Evolutionary conservation across 106 monocot genomes (phyloP).

Genomic region (Acorus calamus): DNA sequence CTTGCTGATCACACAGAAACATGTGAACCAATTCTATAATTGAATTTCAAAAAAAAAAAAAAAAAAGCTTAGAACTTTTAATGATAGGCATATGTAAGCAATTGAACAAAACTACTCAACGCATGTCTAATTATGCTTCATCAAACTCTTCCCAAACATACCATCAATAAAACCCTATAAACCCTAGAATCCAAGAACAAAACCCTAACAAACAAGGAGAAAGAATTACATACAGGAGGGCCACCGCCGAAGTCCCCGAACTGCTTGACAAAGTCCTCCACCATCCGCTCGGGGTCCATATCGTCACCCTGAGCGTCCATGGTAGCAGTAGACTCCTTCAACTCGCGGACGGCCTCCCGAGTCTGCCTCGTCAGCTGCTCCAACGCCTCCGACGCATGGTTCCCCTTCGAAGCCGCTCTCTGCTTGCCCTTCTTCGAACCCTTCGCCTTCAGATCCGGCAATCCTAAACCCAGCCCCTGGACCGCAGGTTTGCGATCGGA

Average conservation of each 20-base stretch:
- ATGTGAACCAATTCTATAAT: too few relatives aligned
- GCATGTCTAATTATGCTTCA: too few relatives aligned
- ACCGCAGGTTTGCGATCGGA: not conserved
- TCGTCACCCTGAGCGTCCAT: not conserved
- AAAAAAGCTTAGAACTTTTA: too few relatives aligned
- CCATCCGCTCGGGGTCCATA: conserved; percentile 32
- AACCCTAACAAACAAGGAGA: too few relatives aligned
- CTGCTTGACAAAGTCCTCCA: conserved; percentile 52
- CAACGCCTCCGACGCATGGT: conserved; percentile 37
- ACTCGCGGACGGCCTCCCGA: conserved; percentile 29
- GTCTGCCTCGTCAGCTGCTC: conserved; percentile 40
- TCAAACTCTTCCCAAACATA: too few relatives aligned
- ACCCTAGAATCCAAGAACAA: too few relatives aligned
- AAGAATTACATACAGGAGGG: too few relatives aligned
- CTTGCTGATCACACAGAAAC: too few relatives aligned
- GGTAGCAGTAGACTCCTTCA: conserved; percentile 19
- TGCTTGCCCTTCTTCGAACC: conserved; percentile 29
- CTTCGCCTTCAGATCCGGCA: conserved; percentile 21
- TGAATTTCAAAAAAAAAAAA: too few relatives aligned
- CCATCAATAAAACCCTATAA: too few relatives aligned
- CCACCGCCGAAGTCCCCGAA: conserved; percentile 30
- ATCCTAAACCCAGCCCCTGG: conserved; percentile 28
- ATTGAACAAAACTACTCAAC: too few relatives aligned
- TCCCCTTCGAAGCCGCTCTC: conserved; percentile 7
- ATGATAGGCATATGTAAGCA: too few relatives aligned